Conservation (phyloP, 148 eudicot genomes). For the Rhododendron vialii region DNA sequence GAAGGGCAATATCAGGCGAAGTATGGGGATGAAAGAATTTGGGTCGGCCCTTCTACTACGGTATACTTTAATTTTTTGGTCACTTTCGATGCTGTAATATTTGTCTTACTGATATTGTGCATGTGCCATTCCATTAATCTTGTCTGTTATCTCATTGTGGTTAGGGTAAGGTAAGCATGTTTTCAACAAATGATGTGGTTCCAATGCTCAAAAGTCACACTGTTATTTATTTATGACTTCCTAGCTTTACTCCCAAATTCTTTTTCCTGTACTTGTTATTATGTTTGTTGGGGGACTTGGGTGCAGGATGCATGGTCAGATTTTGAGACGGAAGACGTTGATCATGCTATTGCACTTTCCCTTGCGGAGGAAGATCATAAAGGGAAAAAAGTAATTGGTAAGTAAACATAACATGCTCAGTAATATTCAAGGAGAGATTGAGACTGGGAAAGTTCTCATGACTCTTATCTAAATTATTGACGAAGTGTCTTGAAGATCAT, state of each 20-base stretch:
- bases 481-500: neutral
- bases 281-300: conserved; percentile 11
- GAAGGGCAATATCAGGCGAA: conserved; percentile 48
- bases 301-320: conserved; percentile 69
- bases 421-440: neutral
- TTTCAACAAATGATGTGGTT: neutral
- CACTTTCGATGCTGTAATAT: neutral
- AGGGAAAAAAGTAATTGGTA: conserved; percentile 80
- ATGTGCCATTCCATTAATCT: neutral
- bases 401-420: conserved; percentile 13
- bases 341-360: conserved; percentile 83
- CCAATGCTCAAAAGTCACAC: neutral
- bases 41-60: conserved; percentile 16
- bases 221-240: neutral
- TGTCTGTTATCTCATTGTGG: neutral
- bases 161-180: neutral
- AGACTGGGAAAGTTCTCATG: neutral
- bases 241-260: neutral
- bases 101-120: neutral
- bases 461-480: neutral
- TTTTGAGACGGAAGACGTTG: conserved; percentile 72
- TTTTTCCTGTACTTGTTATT: neutral
- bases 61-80: neutral
- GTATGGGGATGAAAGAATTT: neutral
- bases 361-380: conserved; percentile 52